Evolutionary conservation across 164 flowering plant genomes (phyloP).

Genomic region (Stephania cephalantha): DNA sequence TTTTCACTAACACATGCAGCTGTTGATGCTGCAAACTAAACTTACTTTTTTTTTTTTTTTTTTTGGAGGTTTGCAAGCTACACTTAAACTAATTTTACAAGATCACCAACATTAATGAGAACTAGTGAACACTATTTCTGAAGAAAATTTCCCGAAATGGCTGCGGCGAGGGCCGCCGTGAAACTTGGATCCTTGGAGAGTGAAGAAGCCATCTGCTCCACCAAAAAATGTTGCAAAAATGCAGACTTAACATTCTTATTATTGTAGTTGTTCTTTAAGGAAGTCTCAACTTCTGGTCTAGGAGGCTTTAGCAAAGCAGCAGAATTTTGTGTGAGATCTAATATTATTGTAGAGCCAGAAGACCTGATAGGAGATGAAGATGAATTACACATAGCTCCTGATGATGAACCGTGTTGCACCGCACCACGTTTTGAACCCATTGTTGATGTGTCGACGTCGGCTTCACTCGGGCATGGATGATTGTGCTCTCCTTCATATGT

Average conservation of each 20-base stretch:
- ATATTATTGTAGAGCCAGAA: constrained; percentile 29
- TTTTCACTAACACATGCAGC: background rate
- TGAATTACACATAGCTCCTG: constrained; percentile 24
- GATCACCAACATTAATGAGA: background rate
- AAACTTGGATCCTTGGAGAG: constrained; percentile 16
- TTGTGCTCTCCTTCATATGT: constrained; percentile 83
- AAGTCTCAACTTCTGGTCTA: constrained; percentile 8
- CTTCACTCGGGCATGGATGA: constrained; percentile 35
- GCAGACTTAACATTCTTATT: background rate
- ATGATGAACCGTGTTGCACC: constrained; percentile 6
- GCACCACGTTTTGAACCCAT: constrained; percentile 21
- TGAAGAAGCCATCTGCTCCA: constrained; percentile 17
- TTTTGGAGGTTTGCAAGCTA: background rate
- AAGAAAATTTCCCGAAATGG: constrained; percentile 12
- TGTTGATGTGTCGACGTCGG: constrained; percentile 14
- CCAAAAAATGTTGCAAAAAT: constrained; percentile 23
- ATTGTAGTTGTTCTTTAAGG: constrained; percentile 4
- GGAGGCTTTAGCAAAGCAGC: background rate
- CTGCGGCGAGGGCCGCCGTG: constrained; percentile 9
- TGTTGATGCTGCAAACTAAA: no score
- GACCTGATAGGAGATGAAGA: constrained; percentile 27
- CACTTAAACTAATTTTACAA: no score
- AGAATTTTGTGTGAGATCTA: constrained; percentile 45
- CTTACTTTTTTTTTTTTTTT: no score
- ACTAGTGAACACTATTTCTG: background rate